Conservation (phyloP, 2,329 filamentous ascomycete genomes). For the Fusarium sp. region DNA sequence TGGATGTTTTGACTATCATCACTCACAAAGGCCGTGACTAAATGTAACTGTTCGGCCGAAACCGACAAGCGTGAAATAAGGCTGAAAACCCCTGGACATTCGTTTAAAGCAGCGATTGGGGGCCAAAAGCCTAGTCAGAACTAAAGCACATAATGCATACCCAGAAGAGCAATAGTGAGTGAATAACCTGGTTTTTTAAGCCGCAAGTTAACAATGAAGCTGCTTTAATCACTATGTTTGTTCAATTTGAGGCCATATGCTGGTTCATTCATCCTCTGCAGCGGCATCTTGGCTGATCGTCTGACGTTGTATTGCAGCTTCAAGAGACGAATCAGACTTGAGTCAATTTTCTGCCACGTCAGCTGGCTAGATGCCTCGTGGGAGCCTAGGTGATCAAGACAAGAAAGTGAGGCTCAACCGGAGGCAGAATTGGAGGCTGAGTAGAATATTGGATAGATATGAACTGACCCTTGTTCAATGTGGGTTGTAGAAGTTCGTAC, state of each 20-base stretch:
- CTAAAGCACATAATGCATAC: constrained; percentile 17
- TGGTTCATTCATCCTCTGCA: background rate
- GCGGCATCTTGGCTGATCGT: constrained; percentile 11
- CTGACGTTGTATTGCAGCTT: constrained; percentile 34
- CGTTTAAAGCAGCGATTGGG: constrained; percentile 25
- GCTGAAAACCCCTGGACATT: constrained; percentile 2
- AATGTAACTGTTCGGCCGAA: background rate
- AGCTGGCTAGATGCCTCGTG: constrained; percentile 29
- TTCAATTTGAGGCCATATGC: background rate
- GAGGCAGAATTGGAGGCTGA: constrained; percentile 26
- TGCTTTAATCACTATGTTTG: background rate
- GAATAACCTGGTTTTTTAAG: constrained; percentile 12
- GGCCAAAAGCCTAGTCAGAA: constrained; percentile 15
- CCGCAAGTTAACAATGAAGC: background rate
- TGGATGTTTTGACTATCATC: background rate
- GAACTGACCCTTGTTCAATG: background rate
- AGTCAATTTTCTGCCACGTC: constrained; percentile 36
- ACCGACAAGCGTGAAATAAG: background rate
- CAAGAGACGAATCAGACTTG: constrained; percentile 8
- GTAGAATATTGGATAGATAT: background rate
- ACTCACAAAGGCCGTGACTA: background rate
- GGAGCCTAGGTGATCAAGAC: constrained; percentile 2
- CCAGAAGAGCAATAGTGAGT: constrained; percentile 1
- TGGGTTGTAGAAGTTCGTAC: background rate
- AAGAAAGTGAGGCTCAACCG: constrained; percentile 32